Evolutionary conservation across 306 rosid species (phyloP).

Genomic region (Cucurbita moschata): DNA sequence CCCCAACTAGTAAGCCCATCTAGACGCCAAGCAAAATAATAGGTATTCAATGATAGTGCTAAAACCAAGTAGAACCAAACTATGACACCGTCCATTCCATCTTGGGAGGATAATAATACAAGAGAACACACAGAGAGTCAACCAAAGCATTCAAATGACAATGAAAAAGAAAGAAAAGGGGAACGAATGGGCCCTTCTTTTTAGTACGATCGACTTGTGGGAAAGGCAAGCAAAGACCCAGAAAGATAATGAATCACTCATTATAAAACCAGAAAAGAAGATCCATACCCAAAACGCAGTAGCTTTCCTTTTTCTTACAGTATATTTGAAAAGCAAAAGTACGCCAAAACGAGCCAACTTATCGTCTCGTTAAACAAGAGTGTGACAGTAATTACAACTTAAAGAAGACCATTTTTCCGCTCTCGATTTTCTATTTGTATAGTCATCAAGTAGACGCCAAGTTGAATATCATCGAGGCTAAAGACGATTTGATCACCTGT

Average conservation of each 20-base stretch:
- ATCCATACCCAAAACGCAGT: not conserved
- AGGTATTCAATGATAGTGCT: too few species aligned
- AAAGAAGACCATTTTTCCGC: not conserved
- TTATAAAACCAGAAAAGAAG: not conserved
- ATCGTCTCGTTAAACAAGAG: not conserved
- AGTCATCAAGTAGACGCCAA: not conserved
- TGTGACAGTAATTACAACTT: slow-evolving; percentile 5
- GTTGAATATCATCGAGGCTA: not conserved
- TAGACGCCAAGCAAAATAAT: too few species aligned
- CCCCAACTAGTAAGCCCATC: too few species aligned
- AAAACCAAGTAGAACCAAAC: not conserved
- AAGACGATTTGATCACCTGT: not conserved
- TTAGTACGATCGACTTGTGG: not conserved
- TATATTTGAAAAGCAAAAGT: not conserved
- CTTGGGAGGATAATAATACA: not conserved
- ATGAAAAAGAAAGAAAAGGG: not conserved
- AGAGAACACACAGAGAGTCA: not conserved
- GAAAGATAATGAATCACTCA: not conserved
- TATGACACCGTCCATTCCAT: not conserved
- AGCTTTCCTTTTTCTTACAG: not conserved
- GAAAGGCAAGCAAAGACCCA: not conserved
- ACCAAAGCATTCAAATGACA: not conserved
- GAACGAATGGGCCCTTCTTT: not conserved
- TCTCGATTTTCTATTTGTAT: not conserved
- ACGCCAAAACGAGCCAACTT: not conserved